Conservation (phyloP, 257 asterid species). For the Solanum arcanum region DNA sequence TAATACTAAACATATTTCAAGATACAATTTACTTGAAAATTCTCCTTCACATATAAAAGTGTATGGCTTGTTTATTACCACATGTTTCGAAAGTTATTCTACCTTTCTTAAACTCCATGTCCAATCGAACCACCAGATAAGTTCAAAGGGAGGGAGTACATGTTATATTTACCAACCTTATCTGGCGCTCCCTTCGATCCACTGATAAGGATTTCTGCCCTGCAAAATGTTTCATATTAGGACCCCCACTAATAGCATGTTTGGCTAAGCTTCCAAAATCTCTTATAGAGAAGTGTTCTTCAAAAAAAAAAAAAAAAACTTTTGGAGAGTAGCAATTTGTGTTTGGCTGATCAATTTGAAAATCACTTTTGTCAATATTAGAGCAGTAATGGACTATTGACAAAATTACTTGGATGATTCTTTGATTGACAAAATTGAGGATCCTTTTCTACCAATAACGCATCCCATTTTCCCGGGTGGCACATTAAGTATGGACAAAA, state of each 20-base stretch:
- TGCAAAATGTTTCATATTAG: slow-evolving; percentile 17
- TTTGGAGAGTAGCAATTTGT: background rate
- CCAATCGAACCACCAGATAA: background rate
- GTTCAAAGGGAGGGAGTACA: background rate
- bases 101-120: background rate
- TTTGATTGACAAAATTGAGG: slow-evolving; percentile 60
- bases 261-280: background rate
- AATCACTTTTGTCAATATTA: background rate
- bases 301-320: background rate
- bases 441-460: slow-evolving; percentile 73
- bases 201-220: slow-evolving; percentile 84
- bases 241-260: background rate
- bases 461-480: slow-evolving; percentile 86
- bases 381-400: background rate
- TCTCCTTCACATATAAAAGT: background rate
- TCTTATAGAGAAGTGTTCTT: background rate
- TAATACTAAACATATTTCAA: background rate
- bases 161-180: slow-evolving; percentile 40
- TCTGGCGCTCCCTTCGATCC: slow-evolving; percentile 79
- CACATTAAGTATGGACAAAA: slow-evolving; percentile 70
- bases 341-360: background rate
- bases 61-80: background rate
- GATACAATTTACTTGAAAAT: background rate
- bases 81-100: background rate
- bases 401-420: slow-evolving; percentile 64